These are phyloP conservation scores for Perkinsus chesapeaki DNA, from an alignment of 169 alveolate genomes.

Conservation along the genomic window DNA sequence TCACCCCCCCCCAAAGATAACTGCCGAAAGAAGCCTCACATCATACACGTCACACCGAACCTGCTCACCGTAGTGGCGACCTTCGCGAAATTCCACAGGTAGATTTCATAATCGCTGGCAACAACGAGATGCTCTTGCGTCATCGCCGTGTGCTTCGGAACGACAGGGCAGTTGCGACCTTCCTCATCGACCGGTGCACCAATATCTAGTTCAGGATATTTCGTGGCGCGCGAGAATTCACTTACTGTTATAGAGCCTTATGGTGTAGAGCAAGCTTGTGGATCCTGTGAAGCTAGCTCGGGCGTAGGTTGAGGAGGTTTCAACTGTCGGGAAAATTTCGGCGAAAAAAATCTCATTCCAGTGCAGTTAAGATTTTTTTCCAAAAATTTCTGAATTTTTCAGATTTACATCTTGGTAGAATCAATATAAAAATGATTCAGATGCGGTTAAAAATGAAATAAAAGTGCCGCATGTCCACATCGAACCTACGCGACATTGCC, in stretches of 20 bases:
- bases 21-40: too few relatives aligned
- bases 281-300: too few relatives aligned
- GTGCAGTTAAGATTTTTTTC: too few relatives aligned
- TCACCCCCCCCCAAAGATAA: too few relatives aligned
- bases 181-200: conserved; percentile 45
- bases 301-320: too few relatives aligned
- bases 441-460: conserved; percentile 48
- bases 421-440: conserved; percentile 60
- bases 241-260: neutral
- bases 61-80: too few relatives aligned
- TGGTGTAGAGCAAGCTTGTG: conserved; percentile 40
- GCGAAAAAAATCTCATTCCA: too few relatives aligned
- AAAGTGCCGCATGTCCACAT: conserved; percentile 57
- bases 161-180: conserved; percentile 57
- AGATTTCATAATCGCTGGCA: conserved; percentile 58
- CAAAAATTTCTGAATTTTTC: too few relatives aligned
- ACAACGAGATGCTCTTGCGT: conserved; percentile 67
- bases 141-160: conserved; percentile 47
- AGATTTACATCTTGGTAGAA: too few relatives aligned
- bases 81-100: conserved; percentile 68
- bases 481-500: conserved; percentile 44
- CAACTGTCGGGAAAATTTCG: too few relatives aligned
- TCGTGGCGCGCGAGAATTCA: too few relatives aligned
- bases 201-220: conserved; percentile 35
- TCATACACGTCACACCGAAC: conserved; percentile 42